A percentile compares a stretch with the other conserved stretches of the same genome.
These are phyloP conservation scores for Dactylellina cionopaga DNA, from an alignment of 2,329 filamentous ascomycete genomes.

Conservation along the genomic window DNA sequence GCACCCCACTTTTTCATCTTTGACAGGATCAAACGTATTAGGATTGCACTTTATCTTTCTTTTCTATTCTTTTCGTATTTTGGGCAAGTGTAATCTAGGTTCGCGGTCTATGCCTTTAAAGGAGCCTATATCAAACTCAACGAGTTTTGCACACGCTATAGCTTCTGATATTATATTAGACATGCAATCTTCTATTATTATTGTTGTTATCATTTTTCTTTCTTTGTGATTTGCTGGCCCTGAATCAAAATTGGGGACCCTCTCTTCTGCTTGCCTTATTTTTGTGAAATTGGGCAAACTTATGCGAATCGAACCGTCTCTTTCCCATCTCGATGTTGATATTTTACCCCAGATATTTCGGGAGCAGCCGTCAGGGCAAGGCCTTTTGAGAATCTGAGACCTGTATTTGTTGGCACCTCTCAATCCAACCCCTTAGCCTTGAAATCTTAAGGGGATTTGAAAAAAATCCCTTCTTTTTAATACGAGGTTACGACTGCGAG, in stretches of 20 bases:
- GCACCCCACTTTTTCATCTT: not conserved
- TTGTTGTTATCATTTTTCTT: not conserved
- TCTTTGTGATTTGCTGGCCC: not conserved
- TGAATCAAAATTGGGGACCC: not conserved
- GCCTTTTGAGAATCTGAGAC: constrained; percentile 32
- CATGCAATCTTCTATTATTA: not conserved
- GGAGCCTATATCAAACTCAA: not conserved
- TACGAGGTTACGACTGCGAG: no score
- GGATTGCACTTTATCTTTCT: constrained; percentile 6
- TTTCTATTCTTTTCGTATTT: not conserved
- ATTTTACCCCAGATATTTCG: constrained; percentile 49
- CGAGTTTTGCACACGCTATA: no score
- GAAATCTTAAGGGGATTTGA: not conserved
- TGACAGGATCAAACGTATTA: not conserved
- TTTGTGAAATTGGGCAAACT: constrained; percentile 27
- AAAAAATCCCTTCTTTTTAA: no score
- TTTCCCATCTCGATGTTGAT: not conserved
- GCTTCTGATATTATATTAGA: no score
- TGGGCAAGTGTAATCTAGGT: not conserved
- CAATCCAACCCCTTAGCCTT: constrained; percentile 9
- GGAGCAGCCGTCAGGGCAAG: constrained; percentile 41
- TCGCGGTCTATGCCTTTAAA: no score
- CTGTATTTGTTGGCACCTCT: constrained; percentile 29
- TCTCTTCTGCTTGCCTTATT: constrained; percentile 37
- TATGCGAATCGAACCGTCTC: constrained; percentile 21